Base-by-base conservation (phyloP, 306 rosid species). In the Vigna trinervia region DNA sequence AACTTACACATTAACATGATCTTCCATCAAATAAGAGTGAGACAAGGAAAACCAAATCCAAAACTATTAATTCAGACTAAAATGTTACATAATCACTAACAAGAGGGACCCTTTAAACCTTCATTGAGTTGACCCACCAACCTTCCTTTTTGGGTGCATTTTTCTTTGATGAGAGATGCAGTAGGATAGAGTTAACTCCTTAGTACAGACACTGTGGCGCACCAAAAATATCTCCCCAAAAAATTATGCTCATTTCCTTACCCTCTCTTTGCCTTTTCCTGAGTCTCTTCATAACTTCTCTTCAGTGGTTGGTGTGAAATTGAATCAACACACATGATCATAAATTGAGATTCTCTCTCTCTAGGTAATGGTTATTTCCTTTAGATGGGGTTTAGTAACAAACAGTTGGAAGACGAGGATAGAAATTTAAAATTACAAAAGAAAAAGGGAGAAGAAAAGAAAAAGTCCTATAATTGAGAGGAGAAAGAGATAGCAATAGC, bases 121-220 rank as follows among this genome's bases (percentile, higher is more conserved):
- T 74, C 74, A 60, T 45, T 53, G 74, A 79, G 43, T 74, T 79
- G 74, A 79, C 74, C 77, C 39, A 67, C 75, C 68, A 74, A 74
- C 74, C 81, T 60, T 80, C 50, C 79, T 43, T 71, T 71, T 69
- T 43, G 65, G 50, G 46, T 75, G 48, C 84, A 80, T 39, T 64
- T 66, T 66, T 75, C n/a, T 48, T 45, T 68, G 72, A 81, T 74
- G 53, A 80, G 63, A 60, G 36, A 60, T 47, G 43, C 6, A 34
- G 6, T 71, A 41, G 74, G 79, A 62, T 36, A 26, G 17, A 0
- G 39, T n/a, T 56, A 43, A 41, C 52, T 57, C 61, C 74, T 73
- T 32, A 7, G 74, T n/a, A 54, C 75, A 71, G 1, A 36, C 28
- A 53, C 73, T 65, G 56, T 41, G 23, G 2, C 32, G 50, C 22